phyloP scores from a whole-genome alignment of 768 basidiomycete species.

The Rhodotorula graminis region DNA sequence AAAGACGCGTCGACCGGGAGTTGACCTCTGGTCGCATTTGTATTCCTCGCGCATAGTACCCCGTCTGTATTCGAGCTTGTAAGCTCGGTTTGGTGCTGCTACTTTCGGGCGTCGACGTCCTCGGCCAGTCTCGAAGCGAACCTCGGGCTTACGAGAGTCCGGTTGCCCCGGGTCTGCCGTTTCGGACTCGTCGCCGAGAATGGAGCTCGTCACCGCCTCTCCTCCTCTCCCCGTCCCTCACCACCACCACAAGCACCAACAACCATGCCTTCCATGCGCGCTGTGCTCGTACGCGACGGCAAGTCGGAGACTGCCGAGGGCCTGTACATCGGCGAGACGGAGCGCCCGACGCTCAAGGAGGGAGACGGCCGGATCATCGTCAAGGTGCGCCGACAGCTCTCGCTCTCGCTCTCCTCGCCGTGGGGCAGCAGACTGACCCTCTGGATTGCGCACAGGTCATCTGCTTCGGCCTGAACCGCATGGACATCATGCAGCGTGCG shows the following conservation, averaged over 20 bases:
- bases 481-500: constrained; percentile 20
- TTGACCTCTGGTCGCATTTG: too few species aligned
- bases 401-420: too few species aligned
- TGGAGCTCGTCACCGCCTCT: background rate
- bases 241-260: background rate
- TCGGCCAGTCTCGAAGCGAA: too few species aligned
- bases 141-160: too few species aligned
- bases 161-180: background rate
- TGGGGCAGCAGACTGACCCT: background rate
- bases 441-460: background rate
- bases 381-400: constrained; percentile 21
- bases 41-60: too few species aligned
- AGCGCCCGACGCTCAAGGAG: constrained; percentile 25
- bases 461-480: constrained; percentile 40
- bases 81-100: too few species aligned
- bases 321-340: constrained; percentile 38
- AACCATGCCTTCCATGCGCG: constrained; percentile 8
- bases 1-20: too few species aligned
- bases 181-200: background rate
- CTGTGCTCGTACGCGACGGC: constrained; percentile 31
- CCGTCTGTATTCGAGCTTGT: too few species aligned
- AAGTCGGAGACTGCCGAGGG: constrained; percentile 12
- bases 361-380: constrained; percentile 38
- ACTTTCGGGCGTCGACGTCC: too few species aligned
- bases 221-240: background rate